These are phyloP conservation scores for Candida tammaniensis DNA, from an alignment of 805 yeast genomes.

Conservation along the genomic window DNA sequence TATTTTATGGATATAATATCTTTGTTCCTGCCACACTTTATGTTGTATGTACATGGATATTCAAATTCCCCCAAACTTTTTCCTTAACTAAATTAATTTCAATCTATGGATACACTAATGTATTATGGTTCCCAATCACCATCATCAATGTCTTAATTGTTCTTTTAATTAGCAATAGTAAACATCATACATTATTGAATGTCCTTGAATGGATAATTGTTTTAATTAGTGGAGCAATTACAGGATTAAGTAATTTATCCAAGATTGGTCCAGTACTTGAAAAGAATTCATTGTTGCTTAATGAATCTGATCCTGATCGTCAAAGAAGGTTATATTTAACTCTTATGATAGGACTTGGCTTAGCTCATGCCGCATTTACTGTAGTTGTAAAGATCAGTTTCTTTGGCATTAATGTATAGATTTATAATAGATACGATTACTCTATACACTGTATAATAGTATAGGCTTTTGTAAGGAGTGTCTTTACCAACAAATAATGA, in stretches of 20 bases:
- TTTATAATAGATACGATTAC: not conserved
- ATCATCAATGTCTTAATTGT: constrained; percentile 57
- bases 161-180: constrained; percentile 37
- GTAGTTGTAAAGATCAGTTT: constrained; percentile 64
- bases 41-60: constrained; percentile 47
- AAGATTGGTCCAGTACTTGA: constrained; percentile 42
- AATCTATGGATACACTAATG: constrained; percentile 80
- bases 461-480: no score
- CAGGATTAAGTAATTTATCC: constrained; percentile 53
- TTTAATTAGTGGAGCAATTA: constrained; percentile 54
- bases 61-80: constrained; percentile 49
- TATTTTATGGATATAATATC: constrained; percentile 76
- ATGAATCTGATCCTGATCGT: constrained; percentile 26
- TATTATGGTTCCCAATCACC: constrained; percentile 84
- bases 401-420: constrained; percentile 40
- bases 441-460: no score
- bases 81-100: constrained; percentile 63
- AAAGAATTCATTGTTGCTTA: constrained; percentile 31
- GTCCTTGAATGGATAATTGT: constrained; percentile 65
- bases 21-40: constrained; percentile 59
- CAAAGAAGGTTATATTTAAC: constrained; percentile 31
- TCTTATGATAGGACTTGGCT: constrained; percentile 39
- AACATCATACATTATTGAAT: constrained; percentile 38
- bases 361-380: constrained; percentile 57
- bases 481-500: no score